Percentiles rank a stretch among this genome's conserved stretches.
Evolutionary conservation across 495 filamentous ascomycete species (phyloP).

Genomic region (Penicillium desertorum): DNA sequence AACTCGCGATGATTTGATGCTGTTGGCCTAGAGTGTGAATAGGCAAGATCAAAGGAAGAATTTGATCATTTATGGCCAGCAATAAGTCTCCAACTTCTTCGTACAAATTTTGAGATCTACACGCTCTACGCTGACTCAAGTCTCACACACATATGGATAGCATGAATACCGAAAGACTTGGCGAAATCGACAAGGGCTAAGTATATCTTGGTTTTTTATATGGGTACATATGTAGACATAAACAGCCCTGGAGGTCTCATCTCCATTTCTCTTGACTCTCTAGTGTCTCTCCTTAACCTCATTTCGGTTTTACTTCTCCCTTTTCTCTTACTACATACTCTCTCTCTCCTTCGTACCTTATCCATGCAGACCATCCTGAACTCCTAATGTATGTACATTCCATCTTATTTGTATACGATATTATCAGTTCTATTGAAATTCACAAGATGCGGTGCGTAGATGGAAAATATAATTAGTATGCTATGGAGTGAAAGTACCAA

Average conservation of each 20-base stretch:
- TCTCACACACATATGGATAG: background rate
- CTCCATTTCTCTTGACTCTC: background rate
- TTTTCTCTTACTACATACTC: background rate
- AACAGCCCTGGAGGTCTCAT: background rate
- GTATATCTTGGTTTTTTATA: background rate
- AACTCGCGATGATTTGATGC: background rate
- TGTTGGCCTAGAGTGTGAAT: background rate
- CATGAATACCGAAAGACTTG: background rate
- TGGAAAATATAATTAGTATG: background rate
- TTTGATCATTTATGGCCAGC: background rate
- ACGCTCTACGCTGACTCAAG: background rate
- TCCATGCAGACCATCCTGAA: background rate
- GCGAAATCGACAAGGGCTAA: background rate
- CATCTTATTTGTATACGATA: background rate
- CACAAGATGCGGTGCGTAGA: background rate
- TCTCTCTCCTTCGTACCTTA: background rate
- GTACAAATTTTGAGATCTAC: background rate
- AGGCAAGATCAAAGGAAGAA: background rate
- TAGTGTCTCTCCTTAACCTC: background rate
- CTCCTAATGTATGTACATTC: background rate
- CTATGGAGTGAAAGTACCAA: background rate
- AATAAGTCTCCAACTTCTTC: background rate
- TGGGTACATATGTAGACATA: background rate
- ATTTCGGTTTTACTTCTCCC: background rate
- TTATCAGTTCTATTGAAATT: background rate